Conservation (phyloP, 768 basidiomycete genomes). For the Strobilomyces confusus region DNA sequence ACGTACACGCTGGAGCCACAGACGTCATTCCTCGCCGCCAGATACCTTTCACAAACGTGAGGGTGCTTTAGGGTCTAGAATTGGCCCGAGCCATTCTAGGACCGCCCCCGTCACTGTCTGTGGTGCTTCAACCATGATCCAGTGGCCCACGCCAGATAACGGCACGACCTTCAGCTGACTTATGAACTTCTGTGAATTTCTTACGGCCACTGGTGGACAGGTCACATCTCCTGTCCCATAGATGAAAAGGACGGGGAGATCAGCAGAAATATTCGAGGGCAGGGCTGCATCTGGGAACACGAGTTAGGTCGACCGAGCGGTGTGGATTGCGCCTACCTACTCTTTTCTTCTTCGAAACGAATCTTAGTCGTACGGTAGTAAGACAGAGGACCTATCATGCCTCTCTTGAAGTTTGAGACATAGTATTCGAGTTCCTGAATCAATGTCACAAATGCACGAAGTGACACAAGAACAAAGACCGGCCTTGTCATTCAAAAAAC, state of each 20-base stretch:
- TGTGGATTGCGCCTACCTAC: constrained; percentile 14
- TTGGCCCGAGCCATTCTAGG: constrained; percentile 40
- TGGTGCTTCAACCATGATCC: constrained; percentile 63
- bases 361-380: constrained; percentile 64
- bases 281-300: constrained; percentile 39
- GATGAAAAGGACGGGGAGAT: constrained; percentile 59
- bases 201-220: constrained; percentile 38
- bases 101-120: constrained; percentile 50
- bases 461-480: neutral
- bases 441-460: constrained; percentile 1
- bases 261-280: constrained; percentile 37
- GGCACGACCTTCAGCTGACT: constrained; percentile 46
- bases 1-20: neutral
- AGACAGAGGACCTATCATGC: constrained; percentile 69
- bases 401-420: constrained; percentile 39
- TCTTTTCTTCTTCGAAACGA: constrained; percentile 64
- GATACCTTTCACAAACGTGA: constrained; percentile 6
- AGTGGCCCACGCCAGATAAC: constrained; percentile 59
- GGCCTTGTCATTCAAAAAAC: constrained; percentile 22
- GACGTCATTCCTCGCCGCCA: neutral
- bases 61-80: neutral
- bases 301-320: neutral
- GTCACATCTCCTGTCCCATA: constrained; percentile 56
- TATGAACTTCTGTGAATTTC: constrained; percentile 47
- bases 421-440: constrained; percentile 56